Percentiles rank a stretch among this genome's conserved stretches.
phyloP scores from a whole-genome alignment of 2,329 filamentous ascomycete species.

The Fusarium redolens region DNA sequence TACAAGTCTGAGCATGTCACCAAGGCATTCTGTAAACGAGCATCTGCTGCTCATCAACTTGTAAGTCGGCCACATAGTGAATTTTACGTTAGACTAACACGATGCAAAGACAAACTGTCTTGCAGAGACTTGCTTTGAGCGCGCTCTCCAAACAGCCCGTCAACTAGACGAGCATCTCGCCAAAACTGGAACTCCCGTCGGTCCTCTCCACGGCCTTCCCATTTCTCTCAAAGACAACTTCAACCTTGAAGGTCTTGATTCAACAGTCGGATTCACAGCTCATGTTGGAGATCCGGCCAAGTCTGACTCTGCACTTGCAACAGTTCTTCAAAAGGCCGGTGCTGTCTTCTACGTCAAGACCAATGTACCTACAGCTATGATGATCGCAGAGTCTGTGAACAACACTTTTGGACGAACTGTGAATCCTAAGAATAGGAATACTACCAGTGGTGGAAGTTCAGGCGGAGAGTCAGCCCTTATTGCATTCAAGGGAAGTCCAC shows the following conservation, averaged over 20 bases:
- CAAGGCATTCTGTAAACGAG: conserved; percentile 66
- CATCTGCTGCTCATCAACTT: conserved; percentile 66
- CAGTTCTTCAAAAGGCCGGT: conserved; percentile 59
- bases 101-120: conserved; percentile 58
- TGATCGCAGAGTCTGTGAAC: conserved; percentile 76
- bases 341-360: conserved; percentile 69
- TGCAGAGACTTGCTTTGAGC: conserved; percentile 65
- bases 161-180: conserved; percentile 62
- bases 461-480: conserved; percentile 76
- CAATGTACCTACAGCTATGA: conserved; percentile 71
- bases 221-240: conserved; percentile 79
- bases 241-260: conserved; percentile 68
- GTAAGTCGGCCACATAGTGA: neutral
- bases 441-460: conserved; percentile 73
- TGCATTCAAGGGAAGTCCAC: conserved; percentile 64
- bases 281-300: conserved; percentile 68
- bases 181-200: conserved; percentile 59
- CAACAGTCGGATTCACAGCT: conserved; percentile 72
- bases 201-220: conserved; percentile 74
- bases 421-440: conserved; percentile 68
- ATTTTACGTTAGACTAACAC: neutral
- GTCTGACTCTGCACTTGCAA: conserved; percentile 54
- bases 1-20: conserved; percentile 55
- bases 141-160: conserved; percentile 61
- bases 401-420: conserved; percentile 72